These are phyloP conservation scores for Mycena chlorophos DNA, from an alignment of 768 basidiomycete genomes.

Conservation along the genomic window DNA sequence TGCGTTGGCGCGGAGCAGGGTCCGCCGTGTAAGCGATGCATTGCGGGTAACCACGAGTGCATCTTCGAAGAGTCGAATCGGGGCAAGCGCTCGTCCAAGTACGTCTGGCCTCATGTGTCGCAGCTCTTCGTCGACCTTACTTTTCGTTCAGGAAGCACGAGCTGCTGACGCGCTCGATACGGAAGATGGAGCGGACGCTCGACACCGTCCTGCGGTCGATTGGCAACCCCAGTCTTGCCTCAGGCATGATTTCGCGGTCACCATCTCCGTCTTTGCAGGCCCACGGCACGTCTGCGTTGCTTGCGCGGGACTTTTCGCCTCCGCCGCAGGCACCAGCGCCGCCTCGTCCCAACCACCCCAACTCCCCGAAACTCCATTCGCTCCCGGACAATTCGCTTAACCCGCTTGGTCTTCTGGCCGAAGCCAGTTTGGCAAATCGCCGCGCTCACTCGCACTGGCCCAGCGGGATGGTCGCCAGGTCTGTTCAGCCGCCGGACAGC, in stretches of 20 bases:
- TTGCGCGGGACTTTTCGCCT: constrained; percentile 51
- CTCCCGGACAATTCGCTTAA: constrained; percentile 92
- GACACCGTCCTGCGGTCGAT: constrained; percentile 89
- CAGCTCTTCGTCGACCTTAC: constrained; percentile 30
- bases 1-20: constrained; percentile 90
- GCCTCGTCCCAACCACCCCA: constrained; percentile 38
- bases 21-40: constrained; percentile 88
- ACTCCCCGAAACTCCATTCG: constrained; percentile 85
- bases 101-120: constrained; percentile 18
- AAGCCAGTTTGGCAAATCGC: constrained; percentile 80
- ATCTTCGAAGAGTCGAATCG: constrained; percentile 96
- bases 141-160: constrained; percentile 71
- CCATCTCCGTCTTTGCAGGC: constrained; percentile 67
- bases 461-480: constrained; percentile 41
- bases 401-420: constrained; percentile 89
- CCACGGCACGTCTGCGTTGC: constrained; percentile 58
- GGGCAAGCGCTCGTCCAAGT: constrained; percentile 88
- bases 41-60: constrained; percentile 80
- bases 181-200: constrained; percentile 91
- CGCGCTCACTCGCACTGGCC: constrained; percentile 52
- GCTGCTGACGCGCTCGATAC: constrained; percentile 73
- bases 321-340: constrained; percentile 34
- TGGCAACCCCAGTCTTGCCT: constrained; percentile 76
- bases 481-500: constrained; percentile 38
- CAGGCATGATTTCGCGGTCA: constrained; percentile 80